These are phyloP conservation scores for Candida orba DNA, from an alignment of 805 yeast genomes.

Conservation along the genomic window DNA sequence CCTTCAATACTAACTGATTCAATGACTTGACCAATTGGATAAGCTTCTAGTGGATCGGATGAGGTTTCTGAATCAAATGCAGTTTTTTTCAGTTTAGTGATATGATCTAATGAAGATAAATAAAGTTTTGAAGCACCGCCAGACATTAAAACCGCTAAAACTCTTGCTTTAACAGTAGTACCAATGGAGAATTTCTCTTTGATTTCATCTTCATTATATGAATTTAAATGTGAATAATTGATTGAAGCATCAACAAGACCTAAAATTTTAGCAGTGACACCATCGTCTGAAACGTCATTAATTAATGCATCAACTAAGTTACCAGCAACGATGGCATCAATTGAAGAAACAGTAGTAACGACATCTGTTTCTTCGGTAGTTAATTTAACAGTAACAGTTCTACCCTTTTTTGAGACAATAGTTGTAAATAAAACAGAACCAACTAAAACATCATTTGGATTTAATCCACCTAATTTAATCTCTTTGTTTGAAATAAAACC, in stretches of 20 bases:
- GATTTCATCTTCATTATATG: constrained; percentile 37
- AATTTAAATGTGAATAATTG: constrained; percentile 57
- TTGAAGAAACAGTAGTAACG: constrained; percentile 52
- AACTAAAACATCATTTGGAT: constrained; percentile 30
- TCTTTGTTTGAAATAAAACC: constrained; percentile 79
- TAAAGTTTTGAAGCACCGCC: constrained; percentile 48
- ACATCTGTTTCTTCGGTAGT: constrained; percentile 42
- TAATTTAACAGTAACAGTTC: constrained; percentile 51
- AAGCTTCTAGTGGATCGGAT: constrained; percentile 48
- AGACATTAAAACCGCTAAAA: constrained; percentile 51
- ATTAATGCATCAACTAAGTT: constrained; percentile 67
- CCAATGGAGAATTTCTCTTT: constrained; percentile 66
- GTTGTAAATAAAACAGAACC: constrained; percentile 71
- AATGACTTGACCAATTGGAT: constrained; percentile 67
- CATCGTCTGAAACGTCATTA: constrained; percentile 49
- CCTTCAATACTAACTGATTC: constrained; percentile 56
- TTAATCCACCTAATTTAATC: constrained; percentile 33
- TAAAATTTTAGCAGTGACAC: constrained; percentile 63
- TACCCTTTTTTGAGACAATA: constrained; percentile 43
- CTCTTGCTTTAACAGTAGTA: constrained; percentile 59
- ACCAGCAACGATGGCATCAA: constrained; percentile 85
- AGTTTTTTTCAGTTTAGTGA: constrained; percentile 29
- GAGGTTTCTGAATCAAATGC: constrained; percentile 18
- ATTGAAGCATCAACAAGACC: constrained; percentile 72
- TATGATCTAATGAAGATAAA: constrained; percentile 56